These are phyloP conservation scores for Epichloe elymi DNA, from an alignment of 2,329 filamentous ascomycete genomes.

Conservation along the genomic window DNA sequence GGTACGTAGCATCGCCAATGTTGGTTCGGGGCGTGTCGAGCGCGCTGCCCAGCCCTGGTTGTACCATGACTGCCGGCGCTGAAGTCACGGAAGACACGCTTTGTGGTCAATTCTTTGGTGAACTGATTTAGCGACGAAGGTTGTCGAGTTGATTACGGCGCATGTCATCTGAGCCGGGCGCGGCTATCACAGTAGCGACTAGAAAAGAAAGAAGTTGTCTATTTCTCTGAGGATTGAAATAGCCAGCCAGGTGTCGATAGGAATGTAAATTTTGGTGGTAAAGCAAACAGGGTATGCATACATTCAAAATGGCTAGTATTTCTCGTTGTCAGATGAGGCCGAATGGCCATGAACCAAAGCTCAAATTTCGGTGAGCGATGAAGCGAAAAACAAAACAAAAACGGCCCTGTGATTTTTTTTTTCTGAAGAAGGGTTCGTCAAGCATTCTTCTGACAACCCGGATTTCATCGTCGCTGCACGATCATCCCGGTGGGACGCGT, in stretches of 20 bases:
- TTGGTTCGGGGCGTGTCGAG: conserved; percentile 83
- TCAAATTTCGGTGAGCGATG: neutral
- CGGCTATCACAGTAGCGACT: neutral
- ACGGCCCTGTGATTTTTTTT: neutral
- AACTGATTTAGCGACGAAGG: neutral
- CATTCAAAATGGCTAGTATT: neutral
- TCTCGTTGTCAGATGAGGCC: neutral
- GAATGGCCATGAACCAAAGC: neutral
- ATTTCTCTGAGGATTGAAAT: neutral
- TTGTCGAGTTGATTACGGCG: neutral
- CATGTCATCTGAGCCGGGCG: neutral
- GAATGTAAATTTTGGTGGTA: conserved; percentile 2
- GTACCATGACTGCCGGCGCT: conserved; percentile 38
- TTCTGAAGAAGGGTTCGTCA: neutral
- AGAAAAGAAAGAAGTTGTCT: neutral
- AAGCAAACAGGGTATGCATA: conserved; percentile 9
- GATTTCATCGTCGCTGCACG: neutral
- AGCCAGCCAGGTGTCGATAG: neutral
- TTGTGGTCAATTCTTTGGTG: neutral
- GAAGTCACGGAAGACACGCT: neutral
- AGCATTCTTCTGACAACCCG: neutral
- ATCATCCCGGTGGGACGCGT: conserved; percentile 5
- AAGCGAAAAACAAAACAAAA: no score
- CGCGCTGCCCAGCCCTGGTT: conserved; percentile 46
- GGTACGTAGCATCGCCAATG: conserved; percentile 69